These are phyloP conservation scores for Diaporthe ampelina DNA, from an alignment of 2,329 filamentous ascomycete species.

Conservation along the genomic window DNA sequence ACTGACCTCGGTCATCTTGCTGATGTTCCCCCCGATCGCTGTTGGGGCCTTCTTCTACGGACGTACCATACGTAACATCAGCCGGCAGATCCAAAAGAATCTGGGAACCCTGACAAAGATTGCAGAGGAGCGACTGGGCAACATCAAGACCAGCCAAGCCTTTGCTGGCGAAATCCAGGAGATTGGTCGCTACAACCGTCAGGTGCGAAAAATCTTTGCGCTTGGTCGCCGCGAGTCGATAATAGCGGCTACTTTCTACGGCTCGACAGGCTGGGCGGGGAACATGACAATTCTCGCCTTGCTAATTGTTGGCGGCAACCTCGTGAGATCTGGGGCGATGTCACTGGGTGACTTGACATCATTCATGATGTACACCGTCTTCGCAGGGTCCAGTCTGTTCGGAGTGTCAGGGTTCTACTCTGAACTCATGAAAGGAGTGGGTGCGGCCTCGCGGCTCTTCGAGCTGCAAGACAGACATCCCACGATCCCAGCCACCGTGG, in stretches of 20 bases:
- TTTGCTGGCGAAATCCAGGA: slow-evolving; percentile 95
- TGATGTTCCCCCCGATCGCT: slow-evolving; percentile 93
- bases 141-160: slow-evolving; percentile 95
- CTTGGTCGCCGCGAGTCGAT: slow-evolving; percentile 89
- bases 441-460: slow-evolving; percentile 95
- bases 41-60: slow-evolving; percentile 94
- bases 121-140: slow-evolving; percentile 96
- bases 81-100: slow-evolving; percentile 93
- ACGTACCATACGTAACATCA: slow-evolving; percentile 87
- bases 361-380: slow-evolving; percentile 98
- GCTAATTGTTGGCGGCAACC: slow-evolving; percentile 89
- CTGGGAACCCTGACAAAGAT: slow-evolving; percentile 95
- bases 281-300: slow-evolving; percentile 97
- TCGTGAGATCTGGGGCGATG: slow-evolving; percentile 89
- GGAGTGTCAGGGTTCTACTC: slow-evolving; percentile 97
- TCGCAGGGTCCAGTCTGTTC: slow-evolving; percentile 86
- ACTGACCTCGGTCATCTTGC: slow-evolving; percentile 85
- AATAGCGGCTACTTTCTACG: slow-evolving; percentile 92
- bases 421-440: slow-evolving; percentile 98
- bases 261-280: slow-evolving; percentile 87
- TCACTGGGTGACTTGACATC: slow-evolving; percentile 93
- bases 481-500: slow-evolving; percentile 88
- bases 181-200: slow-evolving; percentile 89
- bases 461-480: slow-evolving; percentile 93
- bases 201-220: slow-evolving; percentile 91